Conservation (phyloP, 495 filamentous ascomycete species). For the Xylaria bambusicola region DNA sequence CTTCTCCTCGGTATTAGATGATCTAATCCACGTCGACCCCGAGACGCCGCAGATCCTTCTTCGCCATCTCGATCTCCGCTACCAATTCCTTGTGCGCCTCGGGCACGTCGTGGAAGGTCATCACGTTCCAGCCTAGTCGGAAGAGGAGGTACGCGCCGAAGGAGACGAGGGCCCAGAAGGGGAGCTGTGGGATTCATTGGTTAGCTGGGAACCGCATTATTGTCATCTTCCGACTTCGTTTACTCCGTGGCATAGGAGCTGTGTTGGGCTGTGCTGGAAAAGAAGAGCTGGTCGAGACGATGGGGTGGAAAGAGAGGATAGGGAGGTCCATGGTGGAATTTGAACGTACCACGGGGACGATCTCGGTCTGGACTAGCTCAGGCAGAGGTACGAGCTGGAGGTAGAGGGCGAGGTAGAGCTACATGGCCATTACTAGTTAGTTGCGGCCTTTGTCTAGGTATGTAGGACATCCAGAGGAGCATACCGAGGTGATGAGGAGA, state of each 20-base stretch:
- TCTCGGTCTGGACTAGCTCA: constrained; percentile 66
- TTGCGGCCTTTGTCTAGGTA: background rate
- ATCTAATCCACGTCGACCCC: constrained; percentile 76
- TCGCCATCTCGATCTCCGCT: constrained; percentile 72
- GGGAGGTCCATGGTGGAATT: background rate
- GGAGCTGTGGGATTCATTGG: constrained; percentile 58
- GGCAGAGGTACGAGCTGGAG: constrained; percentile 85
- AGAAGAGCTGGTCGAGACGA: no score
- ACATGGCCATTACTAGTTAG: background rate
- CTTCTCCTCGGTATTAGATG: no score
- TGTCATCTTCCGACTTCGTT: no score
- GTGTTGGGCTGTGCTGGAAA: no score
- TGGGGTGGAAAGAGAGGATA: background rate
- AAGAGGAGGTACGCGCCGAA: constrained; percentile 93
- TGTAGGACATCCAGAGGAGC: background rate
- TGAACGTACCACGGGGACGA: constrained; percentile 71
- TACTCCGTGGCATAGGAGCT: no score
- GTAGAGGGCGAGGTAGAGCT: constrained; percentile 89
- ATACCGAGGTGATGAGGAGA: constrained; percentile 83
- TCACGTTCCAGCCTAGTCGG: constrained; percentile 85
- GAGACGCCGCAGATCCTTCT: constrained; percentile 64
- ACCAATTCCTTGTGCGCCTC: constrained; percentile 88
- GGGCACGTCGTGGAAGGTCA: constrained; percentile 96
- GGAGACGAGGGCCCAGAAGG: constrained; percentile 87
- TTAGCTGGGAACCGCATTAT: constrained; percentile 5